Base-by-base conservation (phyloP, 805 yeast genomes). In the Lachancea cidri region DNA sequence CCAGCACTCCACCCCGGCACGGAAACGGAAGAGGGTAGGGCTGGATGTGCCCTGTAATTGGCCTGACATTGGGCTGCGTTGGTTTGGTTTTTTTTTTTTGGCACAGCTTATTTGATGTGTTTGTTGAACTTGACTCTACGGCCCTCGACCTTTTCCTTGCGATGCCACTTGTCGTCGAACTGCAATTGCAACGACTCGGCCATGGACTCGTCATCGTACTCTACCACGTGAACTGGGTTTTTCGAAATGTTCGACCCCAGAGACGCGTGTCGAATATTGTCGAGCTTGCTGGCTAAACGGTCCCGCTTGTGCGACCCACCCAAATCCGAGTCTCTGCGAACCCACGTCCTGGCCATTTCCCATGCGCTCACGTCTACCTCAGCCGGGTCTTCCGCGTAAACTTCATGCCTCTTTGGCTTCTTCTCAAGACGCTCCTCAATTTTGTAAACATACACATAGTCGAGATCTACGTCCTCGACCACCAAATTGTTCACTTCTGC, bases 121-220 rank as follows among this genome's bases (percentile, higher is more conserved):
- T 27, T 35, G 20, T 25, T n/a, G 19, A 4, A 14, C 9, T 41
- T 38, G 17, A 35, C 38, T 22, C 60, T 45, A 33, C 57, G 45
- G 22, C 43, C 48, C 7, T 47, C 47, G 19, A 51, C 50, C 37
- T 55, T 55, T 15, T 39, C 29, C 35, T 47, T 45, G 27, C 60
- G 52, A 33, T 42, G 43, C 43, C 49, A 39, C 44, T 55, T 55
- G 41, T 54, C 58, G 37, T 55, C 60, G 33, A 35, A 52, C 40
- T 36, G 46, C n/a, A 44, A 44, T 18, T 46, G 47, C 22, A 44
- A 48, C 7, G 36, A 31, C 13, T 54, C 43, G 22, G 47, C 54
- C 41, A 44, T 29, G 9, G 40, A 15, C 20, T 17, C 16, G 35
- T 44, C 47, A 14, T 34, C 18, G 20, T 41, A 41, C 14, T 36